Percentiles rank a stretch among this genome's conserved stretches.
Conservation (phyloP, 2,329 filamentous ascomycete species). For the Coccinonectria pachysandricola region DNA sequence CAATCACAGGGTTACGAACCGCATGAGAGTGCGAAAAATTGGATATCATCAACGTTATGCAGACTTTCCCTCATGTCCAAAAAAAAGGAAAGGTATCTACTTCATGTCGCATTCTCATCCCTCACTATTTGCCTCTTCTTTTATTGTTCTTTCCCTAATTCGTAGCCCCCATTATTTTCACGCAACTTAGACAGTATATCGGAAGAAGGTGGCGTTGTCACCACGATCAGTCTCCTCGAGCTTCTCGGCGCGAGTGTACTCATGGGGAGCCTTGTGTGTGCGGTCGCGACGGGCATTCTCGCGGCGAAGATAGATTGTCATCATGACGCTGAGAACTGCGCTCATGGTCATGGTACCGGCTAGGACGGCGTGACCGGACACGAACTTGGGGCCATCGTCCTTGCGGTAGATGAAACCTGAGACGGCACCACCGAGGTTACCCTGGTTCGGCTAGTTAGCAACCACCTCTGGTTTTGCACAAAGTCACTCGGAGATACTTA, state of each 20-base stretch:
- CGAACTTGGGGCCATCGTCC: conserved; percentile 41
- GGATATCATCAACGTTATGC: too few relatives aligned
- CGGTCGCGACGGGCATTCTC: conserved; percentile 46
- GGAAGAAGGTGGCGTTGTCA: conserved; percentile 46
- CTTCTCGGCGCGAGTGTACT: conserved; percentile 45
- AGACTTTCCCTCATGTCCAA: too few relatives aligned
- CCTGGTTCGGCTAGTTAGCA: too few relatives aligned
- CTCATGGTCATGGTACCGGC: conserved; percentile 45
- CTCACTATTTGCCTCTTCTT: conserved; percentile 11
- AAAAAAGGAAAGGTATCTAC: too few relatives aligned
- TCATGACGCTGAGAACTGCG: conserved; percentile 38
- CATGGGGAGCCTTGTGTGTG: conserved; percentile 33
- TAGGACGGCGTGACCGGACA: conserved; percentile 49
- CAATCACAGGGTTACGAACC: too few relatives aligned
- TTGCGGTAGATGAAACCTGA: conserved; percentile 25
- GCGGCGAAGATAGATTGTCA: conserved; percentile 45
- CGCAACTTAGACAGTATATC: conserved; percentile 40
- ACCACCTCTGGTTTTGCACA: too few relatives aligned
- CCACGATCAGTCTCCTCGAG: conserved; percentile 41
- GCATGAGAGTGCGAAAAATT: too few relatives aligned
- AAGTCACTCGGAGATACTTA: conserved; percentile 16
- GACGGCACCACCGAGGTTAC: conserved; percentile 27
- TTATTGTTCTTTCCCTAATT: conserved; percentile 15
- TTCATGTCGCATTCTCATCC: conserved; percentile 12
- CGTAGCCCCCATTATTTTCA: conserved; percentile 1